phyloP scores from a whole-genome alignment of 1,284 basidiomycete species.

The Ceratobasidium sp. region DNA sequence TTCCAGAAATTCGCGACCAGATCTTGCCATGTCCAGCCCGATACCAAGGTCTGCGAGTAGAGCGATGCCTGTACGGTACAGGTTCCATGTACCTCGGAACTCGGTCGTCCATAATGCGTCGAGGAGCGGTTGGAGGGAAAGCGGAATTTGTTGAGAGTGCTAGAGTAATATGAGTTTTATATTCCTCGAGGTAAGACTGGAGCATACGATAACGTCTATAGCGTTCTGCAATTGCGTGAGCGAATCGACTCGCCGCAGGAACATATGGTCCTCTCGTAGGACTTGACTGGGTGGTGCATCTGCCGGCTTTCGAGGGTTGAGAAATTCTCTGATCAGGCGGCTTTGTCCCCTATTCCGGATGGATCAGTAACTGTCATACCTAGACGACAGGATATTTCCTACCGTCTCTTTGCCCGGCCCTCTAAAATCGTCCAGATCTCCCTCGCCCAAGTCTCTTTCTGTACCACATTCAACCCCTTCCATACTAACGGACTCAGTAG shows the following conservation, averaged over 20 bases:
- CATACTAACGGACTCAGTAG: slow-evolving; percentile 73
- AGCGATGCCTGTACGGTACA: slow-evolving; percentile 70
- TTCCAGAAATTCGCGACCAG: slow-evolving; percentile 66
- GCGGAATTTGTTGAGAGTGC: slow-evolving; percentile 63
- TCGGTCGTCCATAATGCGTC: slow-evolving; percentile 78
- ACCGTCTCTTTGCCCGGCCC: slow-evolving; percentile 72
- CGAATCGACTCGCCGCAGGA: slow-evolving; percentile 20
- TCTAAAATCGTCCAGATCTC: slow-evolving; percentile 77
- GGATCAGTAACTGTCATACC: slow-evolving; percentile 28
- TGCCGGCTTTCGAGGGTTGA: slow-evolving; percentile 50
- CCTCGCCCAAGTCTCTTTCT: slow-evolving; percentile 71
- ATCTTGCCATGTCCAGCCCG: slow-evolving; percentile 74
- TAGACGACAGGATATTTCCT: slow-evolving; percentile 42
- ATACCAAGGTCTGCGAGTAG: slow-evolving; percentile 76
- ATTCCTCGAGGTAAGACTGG: slow-evolving; percentile 11
- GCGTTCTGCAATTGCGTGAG: slow-evolving; percentile 18
- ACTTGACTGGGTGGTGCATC: slow-evolving; percentile 34
- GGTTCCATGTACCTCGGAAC: slow-evolving; percentile 68
- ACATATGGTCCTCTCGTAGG: slow-evolving; percentile 38
- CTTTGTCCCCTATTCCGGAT: slow-evolving; percentile 62
- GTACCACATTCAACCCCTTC: slow-evolving; percentile 64
- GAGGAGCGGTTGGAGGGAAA: slow-evolving; percentile 67
- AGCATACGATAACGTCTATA: slow-evolving; percentile 23
- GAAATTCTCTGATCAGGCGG: slow-evolving; percentile 65
- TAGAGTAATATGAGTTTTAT: slow-evolving; percentile 40